Percentiles rank a stretch among this genome's conserved stretches.
Conservation (phyloP, 306 rosid species). For the Comarum palustre region DNA sequence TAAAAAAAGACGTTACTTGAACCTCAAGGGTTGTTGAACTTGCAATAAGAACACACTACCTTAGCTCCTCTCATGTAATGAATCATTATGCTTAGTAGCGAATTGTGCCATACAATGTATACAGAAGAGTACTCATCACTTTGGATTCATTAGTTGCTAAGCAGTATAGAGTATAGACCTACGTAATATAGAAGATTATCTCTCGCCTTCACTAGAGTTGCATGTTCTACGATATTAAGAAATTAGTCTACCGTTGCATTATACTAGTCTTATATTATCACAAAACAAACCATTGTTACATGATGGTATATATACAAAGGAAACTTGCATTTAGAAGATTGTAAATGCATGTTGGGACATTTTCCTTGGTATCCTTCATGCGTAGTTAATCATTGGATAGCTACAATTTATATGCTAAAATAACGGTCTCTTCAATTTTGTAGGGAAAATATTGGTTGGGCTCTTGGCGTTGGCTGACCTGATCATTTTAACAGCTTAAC, state of each 20-base stretch:
- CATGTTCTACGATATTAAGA: too few relatives aligned
- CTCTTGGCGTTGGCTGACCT: constrained; percentile 27
- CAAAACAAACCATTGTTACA: background rate
- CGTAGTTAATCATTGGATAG: background rate
- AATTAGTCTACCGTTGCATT: background rate
- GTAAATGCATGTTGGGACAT: too few relatives aligned
- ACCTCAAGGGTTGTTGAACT: background rate
- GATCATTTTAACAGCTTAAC: constrained; percentile 1
- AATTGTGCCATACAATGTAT: too few relatives aligned
- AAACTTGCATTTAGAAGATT: background rate
- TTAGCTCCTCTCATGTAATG: background rate
- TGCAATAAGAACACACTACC: background rate
- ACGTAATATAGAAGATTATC: too few relatives aligned
- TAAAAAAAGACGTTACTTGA: background rate
- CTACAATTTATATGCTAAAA: background rate
- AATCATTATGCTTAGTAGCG: too few relatives aligned
- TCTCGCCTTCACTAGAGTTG: too few relatives aligned
- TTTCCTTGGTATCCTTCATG: background rate
- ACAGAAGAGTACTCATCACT: background rate
- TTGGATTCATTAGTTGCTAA: background rate
- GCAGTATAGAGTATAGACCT: background rate
- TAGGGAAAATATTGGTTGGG: constrained; percentile 29
- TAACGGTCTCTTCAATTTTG: background rate
- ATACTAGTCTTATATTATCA: background rate
- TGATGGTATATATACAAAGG: background rate